Conservation (phyloP, 2,329 filamentous ascomycete species). For the Onygenales sp. region DNA sequence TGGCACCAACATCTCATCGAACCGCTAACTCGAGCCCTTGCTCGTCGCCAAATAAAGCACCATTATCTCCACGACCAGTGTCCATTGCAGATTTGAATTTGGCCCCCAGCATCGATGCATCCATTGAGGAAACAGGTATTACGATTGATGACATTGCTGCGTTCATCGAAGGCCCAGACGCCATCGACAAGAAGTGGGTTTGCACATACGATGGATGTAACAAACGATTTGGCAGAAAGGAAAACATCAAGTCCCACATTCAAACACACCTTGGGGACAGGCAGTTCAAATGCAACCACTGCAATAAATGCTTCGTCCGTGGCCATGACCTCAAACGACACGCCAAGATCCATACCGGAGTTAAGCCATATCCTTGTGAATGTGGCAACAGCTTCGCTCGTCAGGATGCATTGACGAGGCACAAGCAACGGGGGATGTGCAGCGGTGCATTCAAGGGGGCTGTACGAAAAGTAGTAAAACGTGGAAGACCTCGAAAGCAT, state of each 20-base stretch:
- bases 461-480: slow-evolving; percentile 57
- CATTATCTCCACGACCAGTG: slow-evolving; percentile 33
- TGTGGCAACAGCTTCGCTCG: slow-evolving; percentile 92
- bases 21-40: slow-evolving; percentile 7
- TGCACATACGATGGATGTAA: slow-evolving; percentile 70
- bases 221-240: slow-evolving; percentile 90
- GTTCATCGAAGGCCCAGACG: slow-evolving; percentile 64
- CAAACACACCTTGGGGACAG: slow-evolving; percentile 96
- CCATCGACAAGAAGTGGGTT: slow-evolving; percentile 66
- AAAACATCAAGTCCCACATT: slow-evolving; percentile 97
- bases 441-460: slow-evolving; percentile 84
- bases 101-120: slow-evolving; percentile 50
- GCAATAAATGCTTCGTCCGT: slow-evolving; percentile 90
- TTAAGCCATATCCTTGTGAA: slow-evolving; percentile 89
- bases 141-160: slow-evolving; percentile 73
- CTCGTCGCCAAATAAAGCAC: slow-evolving; percentile 24
- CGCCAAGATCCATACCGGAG: slow-evolving; percentile 91
- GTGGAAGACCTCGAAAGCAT: slow-evolving; percentile 55
- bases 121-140: slow-evolving; percentile 68
- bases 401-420: slow-evolving; percentile 88
- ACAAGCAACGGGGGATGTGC: slow-evolving; percentile 93
- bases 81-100: slow-evolving; percentile 41
- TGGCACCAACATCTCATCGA: slow-evolving; percentile 13
- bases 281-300: slow-evolving; percentile 88
- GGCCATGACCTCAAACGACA: slow-evolving; percentile 97